Conservation (phyloP, 2,329 filamentous ascomycete species). For the Cladosporium sp. region DNA sequence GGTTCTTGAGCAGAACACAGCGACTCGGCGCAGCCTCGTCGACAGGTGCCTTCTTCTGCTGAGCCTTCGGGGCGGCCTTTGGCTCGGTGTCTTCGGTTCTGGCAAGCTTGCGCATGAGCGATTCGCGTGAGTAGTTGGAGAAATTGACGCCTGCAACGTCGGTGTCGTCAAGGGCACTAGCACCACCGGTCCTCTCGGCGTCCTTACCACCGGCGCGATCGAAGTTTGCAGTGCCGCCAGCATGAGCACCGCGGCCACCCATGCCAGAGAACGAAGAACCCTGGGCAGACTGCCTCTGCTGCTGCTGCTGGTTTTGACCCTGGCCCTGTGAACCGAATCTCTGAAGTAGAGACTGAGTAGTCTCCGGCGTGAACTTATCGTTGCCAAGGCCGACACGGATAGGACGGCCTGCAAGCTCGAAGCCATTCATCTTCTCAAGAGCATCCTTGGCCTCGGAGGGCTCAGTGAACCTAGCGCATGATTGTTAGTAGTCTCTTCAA, state of each 20-base stretch:
- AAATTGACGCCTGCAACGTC: constrained; percentile 98
- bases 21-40: constrained; percentile 87
- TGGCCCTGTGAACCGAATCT: constrained; percentile 79
- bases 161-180: constrained; percentile 93
- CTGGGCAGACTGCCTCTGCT: constrained; percentile 47
- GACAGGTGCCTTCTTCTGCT: constrained; percentile 70
- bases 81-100: constrained; percentile 80
- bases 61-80: constrained; percentile 56
- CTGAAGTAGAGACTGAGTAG: constrained; percentile 87
- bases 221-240: constrained; percentile 73
- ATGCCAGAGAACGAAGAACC: constrained; percentile 82
- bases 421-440: constrained; percentile 95
- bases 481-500: constrained; percentile 18
- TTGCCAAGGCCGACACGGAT: constrained; percentile 99
- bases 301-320: constrained; percentile 22
- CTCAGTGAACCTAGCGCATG: constrained; percentile 50
- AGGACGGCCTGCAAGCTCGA: constrained; percentile 93
- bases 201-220: constrained; percentile 86
- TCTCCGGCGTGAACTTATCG: constrained; percentile 99
- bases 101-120: constrained; percentile 97
- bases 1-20: constrained; percentile 91
- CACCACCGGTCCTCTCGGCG: constrained; percentile 82
- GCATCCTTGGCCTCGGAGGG: constrained; percentile 90
- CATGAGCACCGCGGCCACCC: constrained; percentile 81
- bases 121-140: constrained; percentile 98